Evolutionary conservation across 768 basidiomycete species (phyloP).

Genomic region (Boletus coccyginus): DNA sequence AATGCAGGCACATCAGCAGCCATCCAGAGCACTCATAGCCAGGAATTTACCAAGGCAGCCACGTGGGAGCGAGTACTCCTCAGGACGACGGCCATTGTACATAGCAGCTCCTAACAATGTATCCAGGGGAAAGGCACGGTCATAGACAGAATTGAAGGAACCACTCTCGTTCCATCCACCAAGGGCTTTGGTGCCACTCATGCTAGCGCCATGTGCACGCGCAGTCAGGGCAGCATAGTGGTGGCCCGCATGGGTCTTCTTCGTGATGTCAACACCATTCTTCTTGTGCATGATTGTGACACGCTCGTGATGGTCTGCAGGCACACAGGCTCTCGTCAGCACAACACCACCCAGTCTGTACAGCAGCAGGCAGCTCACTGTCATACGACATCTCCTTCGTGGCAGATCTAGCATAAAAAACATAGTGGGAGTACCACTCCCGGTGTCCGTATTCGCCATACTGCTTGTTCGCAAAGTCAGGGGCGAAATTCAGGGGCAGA

Average conservation of each 20-base stretch:
- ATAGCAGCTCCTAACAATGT: constrained; percentile 31
- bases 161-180: too few species aligned
- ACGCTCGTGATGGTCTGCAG: constrained; percentile 21
- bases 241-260: too few species aligned
- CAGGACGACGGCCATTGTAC: constrained; percentile 15
- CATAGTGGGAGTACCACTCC: constrained; percentile 28
- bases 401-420: constrained; percentile 20
- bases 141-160: constrained; percentile 2
- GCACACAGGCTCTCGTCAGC: not conserved
- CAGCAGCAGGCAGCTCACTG: not conserved
- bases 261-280: too few species aligned
- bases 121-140: not conserved
- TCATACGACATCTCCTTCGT: constrained; percentile 28
- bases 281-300: constrained; percentile 24
- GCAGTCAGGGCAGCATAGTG: too few species aligned
- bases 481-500: constrained; percentile 20
- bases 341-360: not conserved
- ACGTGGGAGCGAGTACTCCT: constrained; percentile 21
- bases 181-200: too few species aligned
- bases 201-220: too few species aligned
- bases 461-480: constrained; percentile 24
- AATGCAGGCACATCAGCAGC: too few species aligned
- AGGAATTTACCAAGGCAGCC: not conserved
- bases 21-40: not conserved
- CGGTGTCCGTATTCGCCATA: constrained; percentile 27